Conservation (phyloP, 2,329 filamentous ascomycete genomes). For the Pseudogymnoascus sp. region DNA sequence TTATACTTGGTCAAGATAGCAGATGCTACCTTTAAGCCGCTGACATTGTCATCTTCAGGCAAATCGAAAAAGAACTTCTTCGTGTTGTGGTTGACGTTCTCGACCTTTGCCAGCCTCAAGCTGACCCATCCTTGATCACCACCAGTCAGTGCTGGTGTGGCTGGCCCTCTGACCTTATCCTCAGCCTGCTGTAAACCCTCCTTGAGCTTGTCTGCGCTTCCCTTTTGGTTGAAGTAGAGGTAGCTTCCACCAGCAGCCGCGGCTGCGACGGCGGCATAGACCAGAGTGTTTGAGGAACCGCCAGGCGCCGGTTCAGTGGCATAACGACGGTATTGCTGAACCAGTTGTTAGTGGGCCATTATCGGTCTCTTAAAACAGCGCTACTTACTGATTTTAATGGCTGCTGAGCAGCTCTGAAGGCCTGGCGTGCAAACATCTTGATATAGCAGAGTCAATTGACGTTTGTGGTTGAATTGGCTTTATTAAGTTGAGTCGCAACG, state of each 20-base stretch:
- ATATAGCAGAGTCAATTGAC: slow-evolving; percentile 10
- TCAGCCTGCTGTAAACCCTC: slow-evolving; percentile 50
- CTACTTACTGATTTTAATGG: slow-evolving; percentile 55
- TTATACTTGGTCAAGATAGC: slow-evolving; percentile 90
- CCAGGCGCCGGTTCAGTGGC: slow-evolving; percentile 48
- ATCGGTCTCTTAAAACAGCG: slow-evolving; percentile 5
- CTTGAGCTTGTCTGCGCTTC: slow-evolving; percentile 43
- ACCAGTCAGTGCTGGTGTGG: slow-evolving; percentile 56
- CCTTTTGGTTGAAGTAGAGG: slow-evolving; percentile 43
- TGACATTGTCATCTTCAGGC: slow-evolving; percentile 74
- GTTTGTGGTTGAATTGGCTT: neutral
- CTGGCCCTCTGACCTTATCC: slow-evolving; percentile 38
- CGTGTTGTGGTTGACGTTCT: slow-evolving; percentile 85
- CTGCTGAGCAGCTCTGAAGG: slow-evolving; percentile 50
- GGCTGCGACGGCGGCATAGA: slow-evolving; percentile 53
- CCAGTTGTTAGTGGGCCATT: slow-evolving; percentile 13
- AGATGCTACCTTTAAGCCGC: slow-evolving; percentile 74
- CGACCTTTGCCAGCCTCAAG: slow-evolving; percentile 69
- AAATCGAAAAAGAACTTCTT: slow-evolving; percentile 87
- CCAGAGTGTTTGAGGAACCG: slow-evolving; percentile 47
- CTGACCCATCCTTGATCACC: slow-evolving; percentile 85
- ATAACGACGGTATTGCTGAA: slow-evolving; percentile 60
- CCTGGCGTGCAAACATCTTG: slow-evolving; percentile 60
- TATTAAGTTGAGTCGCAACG: neutral
- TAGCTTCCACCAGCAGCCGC: slow-evolving; percentile 49